These are phyloP conservation scores for Hansenula lynferdii DNA, from an alignment of 1,139 yeast species.

Conservation along the genomic window DNA sequence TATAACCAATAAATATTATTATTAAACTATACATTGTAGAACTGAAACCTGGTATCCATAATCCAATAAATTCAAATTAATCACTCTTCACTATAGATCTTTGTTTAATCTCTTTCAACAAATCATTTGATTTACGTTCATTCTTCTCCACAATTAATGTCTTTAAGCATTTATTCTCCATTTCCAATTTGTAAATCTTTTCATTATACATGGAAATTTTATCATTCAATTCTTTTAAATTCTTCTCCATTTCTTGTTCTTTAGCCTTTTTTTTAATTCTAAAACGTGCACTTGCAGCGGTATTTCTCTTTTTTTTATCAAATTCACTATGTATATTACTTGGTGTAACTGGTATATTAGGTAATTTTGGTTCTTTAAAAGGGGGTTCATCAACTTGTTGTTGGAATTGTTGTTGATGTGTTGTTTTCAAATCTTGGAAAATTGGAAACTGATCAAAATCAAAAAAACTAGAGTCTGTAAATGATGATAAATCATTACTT, in stretches of 20 bases:
- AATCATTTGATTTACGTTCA: constrained; percentile 29
- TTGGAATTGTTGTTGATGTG: constrained; percentile 20
- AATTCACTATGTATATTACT: constrained; percentile 16
- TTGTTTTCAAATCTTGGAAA: constrained; percentile 8
- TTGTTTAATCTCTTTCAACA: constrained; percentile 8
- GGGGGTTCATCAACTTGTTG: constrained; percentile 9
- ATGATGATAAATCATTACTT: constrained; percentile 39
- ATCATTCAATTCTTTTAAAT: constrained; percentile 33
- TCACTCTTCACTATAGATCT: constrained; percentile 1
- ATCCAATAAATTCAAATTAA: not conserved
- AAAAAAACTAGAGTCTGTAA: constrained; percentile 42
- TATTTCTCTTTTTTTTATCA: constrained; percentile 53
- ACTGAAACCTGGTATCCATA: too few relatives aligned
- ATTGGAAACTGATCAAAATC: constrained; percentile 38
- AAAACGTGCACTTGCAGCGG: constrained; percentile 61
- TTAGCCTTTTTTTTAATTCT: constrained; percentile 55
- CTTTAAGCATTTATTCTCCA: constrained; percentile 49
- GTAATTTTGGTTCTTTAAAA: constrained; percentile 1
- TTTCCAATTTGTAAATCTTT: constrained; percentile 43
- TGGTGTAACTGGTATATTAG: not conserved
- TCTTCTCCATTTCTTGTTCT: constrained; percentile 54
- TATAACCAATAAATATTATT: not conserved
- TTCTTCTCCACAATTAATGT: constrained; percentile 44
- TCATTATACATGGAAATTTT: constrained; percentile 36
- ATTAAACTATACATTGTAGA: too few relatives aligned